Evolutionary conservation across 2,329 filamentous ascomycete species (phyloP), one percentile per base, ranked within the genome.

Genomic region (Grosmannia huntii): DNA sequence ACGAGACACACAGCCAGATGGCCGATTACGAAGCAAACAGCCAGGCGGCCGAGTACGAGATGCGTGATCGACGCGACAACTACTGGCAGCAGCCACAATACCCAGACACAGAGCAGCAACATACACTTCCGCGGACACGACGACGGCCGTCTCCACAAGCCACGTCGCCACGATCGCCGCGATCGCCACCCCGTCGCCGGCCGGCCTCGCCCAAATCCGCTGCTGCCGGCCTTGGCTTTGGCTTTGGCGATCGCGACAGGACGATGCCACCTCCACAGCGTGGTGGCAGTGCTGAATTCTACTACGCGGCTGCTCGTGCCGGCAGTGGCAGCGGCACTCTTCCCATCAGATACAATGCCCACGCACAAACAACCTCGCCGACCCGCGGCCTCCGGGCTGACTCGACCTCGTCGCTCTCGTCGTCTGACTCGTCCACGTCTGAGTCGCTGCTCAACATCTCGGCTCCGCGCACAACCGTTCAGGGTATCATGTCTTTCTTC

Each of bases 401-500:
- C 27, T 57, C 50, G 52, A 68, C 61, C 55, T 64, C 67, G 27
- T 63, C 64, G 16, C 48, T 50, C 41, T 53, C 56, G 21, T 70
- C 63, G 25, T 65, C 66, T 14, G 21, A 50, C 44, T 68, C 71
- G 28, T 71, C 68, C 11, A 70, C 68, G 38, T 68, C 68, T 50
- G 68, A 67, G 36, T 69, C 67, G 48, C 64, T 70, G 41, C 56
- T 69, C 53, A 69, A 69, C 66, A 68, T 70, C 58, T 70, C 69
- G 36, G 60, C 66, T 25, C 68, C 66, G 58, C 66, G 65, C 57
- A 59, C 58, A 6, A 61, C 63, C 58, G 64, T 65, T 48, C 63
- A 64, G 48, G 68, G 68, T 55, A 63, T 71, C 57, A 74, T 69
- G 23, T 64, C 65, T 57, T 70, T 70, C 61, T 71, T 71, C 60